phyloP scores from a whole-genome alignment of 2,329 filamentous ascomycete genomes.

The Leptographium flavum region DNA sequence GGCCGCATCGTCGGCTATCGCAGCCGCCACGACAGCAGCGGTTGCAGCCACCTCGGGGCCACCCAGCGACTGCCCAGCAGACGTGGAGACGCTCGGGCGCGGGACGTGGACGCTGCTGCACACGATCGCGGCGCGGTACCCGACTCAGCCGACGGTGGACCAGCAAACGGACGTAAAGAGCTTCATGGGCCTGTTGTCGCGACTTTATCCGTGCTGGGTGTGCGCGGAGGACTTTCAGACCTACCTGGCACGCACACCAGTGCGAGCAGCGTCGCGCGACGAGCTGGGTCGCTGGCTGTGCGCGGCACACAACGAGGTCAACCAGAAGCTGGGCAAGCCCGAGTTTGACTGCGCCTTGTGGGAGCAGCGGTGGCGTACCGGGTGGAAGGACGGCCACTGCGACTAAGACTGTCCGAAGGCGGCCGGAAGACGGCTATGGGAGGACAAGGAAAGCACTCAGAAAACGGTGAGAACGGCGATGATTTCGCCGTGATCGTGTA shows the following conservation, averaged over 20 bases:
- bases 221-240: slow-evolving; percentile 83
- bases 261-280: slow-evolving; percentile 41
- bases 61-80: slow-evolving; percentile 66
- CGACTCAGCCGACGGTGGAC: slow-evolving; percentile 46
- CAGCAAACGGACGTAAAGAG: slow-evolving; percentile 64
- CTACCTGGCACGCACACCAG: slow-evolving; percentile 63
- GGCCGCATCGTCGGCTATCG: slow-evolving; percentile 13
- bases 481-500: no score
- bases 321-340: slow-evolving; percentile 78
- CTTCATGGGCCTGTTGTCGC: slow-evolving; percentile 71
- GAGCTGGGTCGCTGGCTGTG: slow-evolving; percentile 77
- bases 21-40: slow-evolving; percentile 17
- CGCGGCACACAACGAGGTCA: slow-evolving; percentile 76
- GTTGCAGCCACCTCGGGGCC: slow-evolving; percentile 22
- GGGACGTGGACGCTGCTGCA: slow-evolving; percentile 90
- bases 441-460: no score
- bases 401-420: slow-evolving; percentile 23
- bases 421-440: no score
- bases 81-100: slow-evolving; percentile 76
- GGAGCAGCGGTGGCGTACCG: slow-evolving; percentile 90
- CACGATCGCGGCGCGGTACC: slow-evolving; percentile 79
- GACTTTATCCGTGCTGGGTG: slow-evolving; percentile 87
- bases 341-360: slow-evolving; percentile 80
- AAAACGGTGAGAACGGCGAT: no score
- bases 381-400: slow-evolving; percentile 60